These are phyloP conservation scores for Glomus cerebriforme DNA, from an alignment of 192 early-diverging fungal genomes.

Conservation along the genomic window DNA sequence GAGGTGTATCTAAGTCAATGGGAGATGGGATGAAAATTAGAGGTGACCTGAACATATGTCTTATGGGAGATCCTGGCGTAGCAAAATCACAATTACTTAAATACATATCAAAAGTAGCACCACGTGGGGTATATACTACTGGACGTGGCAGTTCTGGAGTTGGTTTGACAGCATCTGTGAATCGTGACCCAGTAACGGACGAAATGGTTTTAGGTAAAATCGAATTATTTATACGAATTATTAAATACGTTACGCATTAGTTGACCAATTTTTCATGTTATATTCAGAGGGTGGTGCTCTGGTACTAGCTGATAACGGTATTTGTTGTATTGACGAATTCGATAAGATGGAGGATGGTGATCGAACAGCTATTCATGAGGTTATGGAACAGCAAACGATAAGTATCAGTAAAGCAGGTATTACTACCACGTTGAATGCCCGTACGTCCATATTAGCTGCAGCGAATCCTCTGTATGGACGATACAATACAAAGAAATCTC, in stretches of 20 bases:
- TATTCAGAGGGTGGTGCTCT: slow-evolving; percentile 88
- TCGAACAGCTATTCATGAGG: slow-evolving; percentile 97
- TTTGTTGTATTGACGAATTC: slow-evolving; percentile 99
- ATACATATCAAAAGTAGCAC: slow-evolving; percentile 91
- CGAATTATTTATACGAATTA: background rate
- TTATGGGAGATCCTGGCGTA: slow-evolving; percentile 99
- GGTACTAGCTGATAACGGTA: slow-evolving; percentile 96
- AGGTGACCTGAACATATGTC: slow-evolving; percentile 94
- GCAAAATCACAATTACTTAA: slow-evolving; percentile 98
- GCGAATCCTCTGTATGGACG: slow-evolving; percentile 97
- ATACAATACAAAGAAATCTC: slow-evolving; percentile 86
- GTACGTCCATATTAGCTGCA: slow-evolving; percentile 92
- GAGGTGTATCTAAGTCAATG: slow-evolving; percentile 75
- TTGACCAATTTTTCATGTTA: slow-evolving; percentile 67
- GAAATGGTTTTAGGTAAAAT: slow-evolving; percentile 83
- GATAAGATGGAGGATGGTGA: slow-evolving; percentile 99
- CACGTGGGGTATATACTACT: slow-evolving; percentile 96
- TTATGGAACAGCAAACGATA: slow-evolving; percentile 99
- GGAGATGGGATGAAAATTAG: slow-evolving; percentile 95
- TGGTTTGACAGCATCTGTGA: slow-evolving; percentile 93
- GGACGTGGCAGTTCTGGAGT: slow-evolving; percentile 95
- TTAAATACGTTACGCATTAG: slow-evolving; percentile 38
- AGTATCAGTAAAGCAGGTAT: slow-evolving; percentile 98
- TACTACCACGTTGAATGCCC: slow-evolving; percentile 94
- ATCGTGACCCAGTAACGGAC: slow-evolving; percentile 88